Evolutionary conservation across 495 filamentous ascomycete species (phyloP).

Genomic region (Letharia lupina): DNA sequence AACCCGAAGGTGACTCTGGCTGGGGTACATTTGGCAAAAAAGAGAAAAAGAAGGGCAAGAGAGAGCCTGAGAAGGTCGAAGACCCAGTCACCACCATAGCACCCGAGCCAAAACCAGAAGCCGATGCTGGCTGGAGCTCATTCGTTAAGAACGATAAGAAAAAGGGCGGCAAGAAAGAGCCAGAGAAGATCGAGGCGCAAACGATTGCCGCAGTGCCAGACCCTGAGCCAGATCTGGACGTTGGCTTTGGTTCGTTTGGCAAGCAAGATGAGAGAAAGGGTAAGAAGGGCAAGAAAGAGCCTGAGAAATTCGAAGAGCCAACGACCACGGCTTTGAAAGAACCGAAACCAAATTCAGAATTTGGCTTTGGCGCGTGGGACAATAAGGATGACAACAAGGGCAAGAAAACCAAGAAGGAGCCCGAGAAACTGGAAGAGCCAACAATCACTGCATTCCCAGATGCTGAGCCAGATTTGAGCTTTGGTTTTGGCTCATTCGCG

Average conservation of each 20-base stretch:
- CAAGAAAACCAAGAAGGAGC: slow-evolving; percentile 27
- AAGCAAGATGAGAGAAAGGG: too few species aligned
- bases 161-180: slow-evolving; percentile 29
- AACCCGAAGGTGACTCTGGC: slow-evolving; percentile 18
- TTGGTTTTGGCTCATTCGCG: slow-evolving; percentile 12
- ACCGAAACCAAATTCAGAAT: slow-evolving; percentile 1
- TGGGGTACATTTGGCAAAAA: slow-evolving; percentile 27
- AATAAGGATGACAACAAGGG: slow-evolving; percentile 25
- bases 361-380: slow-evolving; percentile 9
- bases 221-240: slow-evolving; percentile 11
- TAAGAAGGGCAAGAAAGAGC: too few species aligned
- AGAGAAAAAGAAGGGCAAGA: slow-evolving; percentile 28
- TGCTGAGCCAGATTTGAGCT: slow-evolving; percentile 6
- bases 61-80: slow-evolving; percentile 15
- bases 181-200: slow-evolving; percentile 16
- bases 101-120: slow-evolving; percentile 19
- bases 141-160: slow-evolving; percentile 22
- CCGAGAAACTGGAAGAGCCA: slow-evolving; percentile 16
- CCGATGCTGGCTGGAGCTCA: slow-evolving; percentile 12
- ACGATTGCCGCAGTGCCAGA: slow-evolving; percentile 22
- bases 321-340: slow-evolving; percentile 1
- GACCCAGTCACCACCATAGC: slow-evolving; percentile 9
- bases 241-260: too few species aligned
- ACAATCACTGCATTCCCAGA: slow-evolving; percentile 16
- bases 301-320: too few species aligned